Evolutionary conservation across 2,329 filamentous ascomycete species (phyloP).

Genomic region (Alternaria sp.): DNA sequence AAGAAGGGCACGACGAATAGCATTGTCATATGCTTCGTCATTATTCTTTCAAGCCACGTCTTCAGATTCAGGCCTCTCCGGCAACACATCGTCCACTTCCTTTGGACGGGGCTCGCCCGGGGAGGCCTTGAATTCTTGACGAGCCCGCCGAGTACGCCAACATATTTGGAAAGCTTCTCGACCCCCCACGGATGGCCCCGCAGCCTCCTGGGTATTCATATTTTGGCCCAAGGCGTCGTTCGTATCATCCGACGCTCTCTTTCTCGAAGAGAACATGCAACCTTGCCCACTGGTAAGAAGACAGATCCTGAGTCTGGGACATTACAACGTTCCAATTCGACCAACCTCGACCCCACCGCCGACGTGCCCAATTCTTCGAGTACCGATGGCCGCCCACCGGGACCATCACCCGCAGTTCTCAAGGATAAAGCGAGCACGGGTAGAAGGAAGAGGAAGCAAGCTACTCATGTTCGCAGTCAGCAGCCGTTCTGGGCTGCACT

Average conservation of each 20-base stretch:
- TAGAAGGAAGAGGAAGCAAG: constrained; percentile 90
- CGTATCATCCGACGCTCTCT: constrained; percentile 68
- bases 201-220: constrained; percentile 76
- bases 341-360: constrained; percentile 56
- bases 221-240: constrained; percentile 76
- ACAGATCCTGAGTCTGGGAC: constrained; percentile 69
- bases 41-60: constrained; percentile 66
- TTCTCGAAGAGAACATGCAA: constrained; percentile 47
- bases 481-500: constrained; percentile 95
- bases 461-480: constrained; percentile 86
- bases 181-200: constrained; percentile 71
- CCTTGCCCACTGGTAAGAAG: constrained; percentile 51
- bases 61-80: constrained; percentile 63
- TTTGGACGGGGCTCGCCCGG: constrained; percentile 52
- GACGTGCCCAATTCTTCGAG: constrained; percentile 58
- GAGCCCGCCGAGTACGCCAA: constrained; percentile 49
- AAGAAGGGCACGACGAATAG: constrained; percentile 75
- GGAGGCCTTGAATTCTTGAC: constrained; percentile 52
- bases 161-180: constrained; percentile 48
- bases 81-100: constrained; percentile 52
- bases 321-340: constrained; percentile 46
- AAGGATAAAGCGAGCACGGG: constrained; percentile 70
- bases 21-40: constrained; percentile 74
- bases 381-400: constrained; percentile 60
- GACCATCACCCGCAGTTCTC: constrained; percentile 59